Evolutionary conservation across 306 rosid species (phyloP).

Genomic region (Datisca glomerata): DNA sequence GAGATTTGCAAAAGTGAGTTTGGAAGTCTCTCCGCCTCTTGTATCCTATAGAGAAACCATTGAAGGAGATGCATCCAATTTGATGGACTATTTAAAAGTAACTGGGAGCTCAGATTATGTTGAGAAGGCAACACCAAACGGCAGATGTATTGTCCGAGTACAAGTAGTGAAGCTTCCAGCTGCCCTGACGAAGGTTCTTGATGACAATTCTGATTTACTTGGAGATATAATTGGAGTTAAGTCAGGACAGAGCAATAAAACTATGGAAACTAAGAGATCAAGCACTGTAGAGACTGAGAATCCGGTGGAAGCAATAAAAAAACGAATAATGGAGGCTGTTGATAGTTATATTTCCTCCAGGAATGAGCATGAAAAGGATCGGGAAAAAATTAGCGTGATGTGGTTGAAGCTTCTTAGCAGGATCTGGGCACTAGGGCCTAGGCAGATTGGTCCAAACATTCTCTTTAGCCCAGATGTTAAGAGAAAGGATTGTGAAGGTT

Average conservation of each 20-base stretch:
- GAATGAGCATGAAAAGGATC: conserved; percentile 44
- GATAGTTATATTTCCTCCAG: conserved; percentile 38
- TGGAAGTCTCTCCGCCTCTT: conserved; percentile 79
- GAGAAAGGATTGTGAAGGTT: conserved; percentile 23
- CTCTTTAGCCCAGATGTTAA: conserved; percentile 51
- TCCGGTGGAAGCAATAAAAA: conserved; percentile 37
- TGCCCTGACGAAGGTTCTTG: conserved; percentile 58
- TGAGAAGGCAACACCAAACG: conserved; percentile 62
- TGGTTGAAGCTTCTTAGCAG: conserved; percentile 71
- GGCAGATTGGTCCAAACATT: conserved; percentile 66
- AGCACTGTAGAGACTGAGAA: conserved; percentile 25
- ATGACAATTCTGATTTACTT: conserved; percentile 58
- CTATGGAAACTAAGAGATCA: conserved; percentile 33
- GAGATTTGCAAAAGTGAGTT: conserved; percentile 70
- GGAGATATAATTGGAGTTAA: conserved; percentile 48
- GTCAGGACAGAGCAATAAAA: conserved; percentile 31
- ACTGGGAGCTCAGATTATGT: conserved; percentile 44
- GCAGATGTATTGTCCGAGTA: conserved; percentile 63
- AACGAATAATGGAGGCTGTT: conserved; percentile 56
- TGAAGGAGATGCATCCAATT: conserved; percentile 46
- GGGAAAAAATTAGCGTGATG: conserved; percentile 34
- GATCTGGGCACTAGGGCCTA: conserved; percentile 85
- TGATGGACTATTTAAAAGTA: conserved; percentile 44
- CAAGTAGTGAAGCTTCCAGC: conserved; percentile 63
- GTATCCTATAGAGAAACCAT: conserved; percentile 79